phyloP scores from a whole-genome alignment of 495 filamentous ascomycete genomes.

The Hypoxylon trugodes region DNA sequence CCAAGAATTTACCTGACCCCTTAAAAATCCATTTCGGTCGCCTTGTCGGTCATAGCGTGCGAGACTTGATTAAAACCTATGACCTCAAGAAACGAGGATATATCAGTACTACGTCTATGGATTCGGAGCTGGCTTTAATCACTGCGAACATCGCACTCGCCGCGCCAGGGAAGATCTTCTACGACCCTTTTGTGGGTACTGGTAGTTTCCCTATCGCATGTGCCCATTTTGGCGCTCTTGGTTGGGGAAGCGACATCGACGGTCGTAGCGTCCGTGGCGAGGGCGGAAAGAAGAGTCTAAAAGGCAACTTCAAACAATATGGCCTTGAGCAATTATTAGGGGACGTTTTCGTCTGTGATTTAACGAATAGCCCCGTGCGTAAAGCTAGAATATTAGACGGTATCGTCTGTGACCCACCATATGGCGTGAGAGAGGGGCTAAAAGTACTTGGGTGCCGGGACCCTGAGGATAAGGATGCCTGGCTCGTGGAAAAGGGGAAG shows the following conservation, averaged over 20 bases:
- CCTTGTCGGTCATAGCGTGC: constrained; percentile 66
- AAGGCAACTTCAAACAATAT: constrained; percentile 88
- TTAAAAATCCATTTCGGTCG: constrained; percentile 75
- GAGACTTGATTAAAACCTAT: constrained; percentile 75
- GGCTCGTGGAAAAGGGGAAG: constrained; percentile 73
- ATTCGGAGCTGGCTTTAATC: constrained; percentile 88
- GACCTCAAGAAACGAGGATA: constrained; percentile 92
- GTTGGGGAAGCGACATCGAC: constrained; percentile 91
- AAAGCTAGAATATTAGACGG: constrained; percentile 75
- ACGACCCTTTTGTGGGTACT: constrained; percentile 94
- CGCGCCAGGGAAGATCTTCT: constrained; percentile 81
- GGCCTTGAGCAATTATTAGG: constrained; percentile 68
- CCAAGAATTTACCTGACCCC: constrained; percentile 57
- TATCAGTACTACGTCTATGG: constrained; percentile 96
- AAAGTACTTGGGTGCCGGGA: constrained; percentile 83
- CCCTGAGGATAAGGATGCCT: constrained; percentile 65
- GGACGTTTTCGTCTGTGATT: constrained; percentile 82
- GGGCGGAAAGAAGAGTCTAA: constrained; percentile 60
- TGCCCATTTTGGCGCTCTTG: constrained; percentile 85
- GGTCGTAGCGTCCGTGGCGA: constrained; percentile 81
- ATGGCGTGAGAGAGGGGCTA: constrained; percentile 94
- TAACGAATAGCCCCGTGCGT: constrained; percentile 87
- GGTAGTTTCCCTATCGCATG: constrained; percentile 88
- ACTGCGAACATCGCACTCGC: constrained; percentile 91
- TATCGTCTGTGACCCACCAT: constrained; percentile 96